These are phyloP conservation scores for Plasmodium coatneyi DNA, from an alignment of 169 alveolate species.

Conservation along the genomic window DNA sequence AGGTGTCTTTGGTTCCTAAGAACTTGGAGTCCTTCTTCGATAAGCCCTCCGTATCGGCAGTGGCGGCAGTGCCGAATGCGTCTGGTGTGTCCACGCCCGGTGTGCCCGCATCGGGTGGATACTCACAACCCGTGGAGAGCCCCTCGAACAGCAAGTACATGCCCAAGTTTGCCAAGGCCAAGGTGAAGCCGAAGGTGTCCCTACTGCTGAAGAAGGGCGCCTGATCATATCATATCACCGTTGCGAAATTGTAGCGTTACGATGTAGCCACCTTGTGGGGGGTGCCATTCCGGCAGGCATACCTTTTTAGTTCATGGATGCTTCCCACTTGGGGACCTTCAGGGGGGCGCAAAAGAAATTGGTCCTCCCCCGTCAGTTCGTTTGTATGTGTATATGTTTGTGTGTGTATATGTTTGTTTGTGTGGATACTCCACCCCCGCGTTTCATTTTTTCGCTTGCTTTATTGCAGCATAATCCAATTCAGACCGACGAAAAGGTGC, in stretches of 20 bases:
- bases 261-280: no score
- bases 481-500: no score
- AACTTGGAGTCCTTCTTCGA: slow-evolving; percentile 37
- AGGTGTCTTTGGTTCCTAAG: slow-evolving; percentile 45
- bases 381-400: background rate
- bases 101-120: background rate
- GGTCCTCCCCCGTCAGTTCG: background rate
- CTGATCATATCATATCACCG: background rate
- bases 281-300: background rate
- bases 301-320: no score
- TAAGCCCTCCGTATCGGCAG: background rate
- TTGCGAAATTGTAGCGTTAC: background rate
- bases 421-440: background rate
- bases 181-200: slow-evolving; percentile 29
- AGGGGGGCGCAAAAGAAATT: background rate
- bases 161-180: slow-evolving; percentile 44
- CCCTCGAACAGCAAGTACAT: slow-evolving; percentile 2
- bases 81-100: background rate
- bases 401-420: background rate
- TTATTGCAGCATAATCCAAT: no score
- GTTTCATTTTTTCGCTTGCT: background rate
- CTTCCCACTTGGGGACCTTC: no score
- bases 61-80: background rate
- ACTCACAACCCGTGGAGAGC: background rate
- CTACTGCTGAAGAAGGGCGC: slow-evolving; percentile 11